Conservation (phyloP, 495 filamentous ascomycete species). For the Penicillium canariense region DNA sequence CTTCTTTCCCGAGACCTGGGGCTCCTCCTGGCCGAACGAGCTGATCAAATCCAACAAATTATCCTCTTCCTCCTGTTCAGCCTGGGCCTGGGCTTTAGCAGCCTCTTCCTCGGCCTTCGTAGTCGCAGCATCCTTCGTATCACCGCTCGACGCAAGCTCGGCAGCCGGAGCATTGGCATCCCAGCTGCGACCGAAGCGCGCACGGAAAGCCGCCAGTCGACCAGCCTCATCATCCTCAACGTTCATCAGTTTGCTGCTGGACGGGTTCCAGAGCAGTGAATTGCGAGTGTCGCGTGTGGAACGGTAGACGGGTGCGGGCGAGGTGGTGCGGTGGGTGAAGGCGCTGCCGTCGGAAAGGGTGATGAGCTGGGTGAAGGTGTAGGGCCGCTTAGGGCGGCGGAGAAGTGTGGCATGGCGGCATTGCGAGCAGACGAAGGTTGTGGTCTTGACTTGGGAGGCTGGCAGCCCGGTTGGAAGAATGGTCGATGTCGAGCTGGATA, state of each 20-base stretch:
- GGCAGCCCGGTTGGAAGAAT: slow-evolving; percentile 25
- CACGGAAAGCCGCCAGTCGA: slow-evolving; percentile 78
- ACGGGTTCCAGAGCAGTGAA: slow-evolving; percentile 86
- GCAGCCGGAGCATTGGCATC: slow-evolving; percentile 55
- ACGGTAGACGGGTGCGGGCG: slow-evolving; percentile 72
- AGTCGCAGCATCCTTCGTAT: slow-evolving; percentile 22
- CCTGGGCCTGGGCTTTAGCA: slow-evolving; percentile 30
- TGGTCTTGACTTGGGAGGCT: slow-evolving; percentile 25
- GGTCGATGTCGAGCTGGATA: slow-evolving; percentile 28
- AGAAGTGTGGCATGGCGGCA: slow-evolving; percentile 86
- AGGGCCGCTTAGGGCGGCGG: slow-evolving; percentile 81
- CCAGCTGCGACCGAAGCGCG: slow-evolving; percentile 78
- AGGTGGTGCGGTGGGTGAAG: slow-evolving; percentile 85
- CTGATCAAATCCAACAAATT: slow-evolving; percentile 70
- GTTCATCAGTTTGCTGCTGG: slow-evolving; percentile 69
- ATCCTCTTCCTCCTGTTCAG: slow-evolving; percentile 50
- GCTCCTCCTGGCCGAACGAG: slow-evolving; percentile 51
- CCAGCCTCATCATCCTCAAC: slow-evolving; percentile 96
- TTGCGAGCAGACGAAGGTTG: slow-evolving; percentile 48
- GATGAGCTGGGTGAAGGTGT: slow-evolving; percentile 94
- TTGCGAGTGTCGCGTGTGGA: slow-evolving; percentile 84
- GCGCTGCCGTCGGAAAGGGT: slow-evolving; percentile 90
- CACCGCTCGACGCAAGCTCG: slow-evolving; percentile 14
- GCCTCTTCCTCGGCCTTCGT: slow-evolving; percentile 33
- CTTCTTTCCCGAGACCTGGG: slow-evolving; percentile 32